Base-by-base conservation (phyloP, 176 grass and related monocot genomes). In the Carex littledalei region DNA sequence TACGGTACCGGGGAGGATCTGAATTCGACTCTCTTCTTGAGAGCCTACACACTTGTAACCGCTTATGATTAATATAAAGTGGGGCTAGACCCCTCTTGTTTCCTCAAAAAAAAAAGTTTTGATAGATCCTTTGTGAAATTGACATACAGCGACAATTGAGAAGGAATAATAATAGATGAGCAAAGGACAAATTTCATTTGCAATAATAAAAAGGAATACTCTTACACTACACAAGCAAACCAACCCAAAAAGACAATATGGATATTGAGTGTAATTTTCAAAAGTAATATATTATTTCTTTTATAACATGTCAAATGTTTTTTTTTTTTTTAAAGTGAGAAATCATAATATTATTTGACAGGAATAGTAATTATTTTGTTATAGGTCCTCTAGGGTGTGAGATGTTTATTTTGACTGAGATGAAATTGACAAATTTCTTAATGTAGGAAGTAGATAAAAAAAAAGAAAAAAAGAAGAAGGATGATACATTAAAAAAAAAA, bases 161-260 rank as follows among this genome's bases (percentile, higher is more conserved):
- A 81, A 37, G 18, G 79, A 63, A 45, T 63, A 81, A 39, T 45
- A 13, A 50, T 13, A 21, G 55, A 14, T 14, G 55, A 39, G 78
- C 31, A 81, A 62, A 81, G 56, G 56, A 81, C 78, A 62, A 20
- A 63, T 43, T 81, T 63, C 2, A 29, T 59, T 59, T 80, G 56
- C 56, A 73, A 73, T 22, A 73, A 50, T 24, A 22, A 49, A 49
- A 73, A 50, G 18, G 47, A 3, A 12, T 73, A 49, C n/a, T 73
- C 39, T 22, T 49, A 21, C 18, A 47, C 0, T 22, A 47, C 41
- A 14, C 45, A 76, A 76, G 45, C 5, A 68, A 35, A 37, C 57
- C 16, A 60, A 60, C 57, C 18, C 15, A 7, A 8, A n/a, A 22
- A 62, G 2, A 9, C 59, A 14, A 13, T 67, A 35, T 32, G 20